phyloP scores from a whole-genome alignment of 2,329 filamentous ascomycete species.

The Colletotrichum sp. region DNA sequence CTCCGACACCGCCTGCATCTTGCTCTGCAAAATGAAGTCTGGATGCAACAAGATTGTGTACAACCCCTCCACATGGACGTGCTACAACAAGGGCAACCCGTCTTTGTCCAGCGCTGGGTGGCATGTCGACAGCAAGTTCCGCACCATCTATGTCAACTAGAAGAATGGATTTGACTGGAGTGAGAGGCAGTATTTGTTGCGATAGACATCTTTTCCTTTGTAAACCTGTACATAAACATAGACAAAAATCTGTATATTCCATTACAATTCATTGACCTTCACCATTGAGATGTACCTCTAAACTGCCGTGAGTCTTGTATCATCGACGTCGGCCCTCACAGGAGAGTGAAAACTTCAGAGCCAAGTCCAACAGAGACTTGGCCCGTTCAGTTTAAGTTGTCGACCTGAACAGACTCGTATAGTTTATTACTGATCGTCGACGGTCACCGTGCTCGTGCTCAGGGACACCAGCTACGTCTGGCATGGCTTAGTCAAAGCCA shows the following conservation, averaged over 20 bases:
- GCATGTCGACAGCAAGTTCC: slow-evolving; percentile 4
- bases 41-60: slow-evolving; percentile 10
- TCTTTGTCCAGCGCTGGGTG: background rate
- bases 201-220: background rate
- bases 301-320: background rate
- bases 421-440: background rate
- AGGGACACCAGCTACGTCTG: background rate
- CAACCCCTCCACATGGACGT: background rate
- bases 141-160: background rate
- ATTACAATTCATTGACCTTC: background rate
- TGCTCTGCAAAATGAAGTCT: background rate
- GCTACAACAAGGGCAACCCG: slow-evolving; percentile 12
- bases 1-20: background rate
- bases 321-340: background rate
- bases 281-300: background rate
- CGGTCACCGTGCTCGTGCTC: background rate
- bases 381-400: background rate
- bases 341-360: background rate
- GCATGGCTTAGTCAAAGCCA: background rate
- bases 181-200: background rate
- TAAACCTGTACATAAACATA: background rate
- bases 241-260: background rate
- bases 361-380: background rate
- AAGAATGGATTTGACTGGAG: background rate
- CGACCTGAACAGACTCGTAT: background rate